Conservation (phyloP, 208 protist genomes). For the Herpetomonas tarakana region DNA sequence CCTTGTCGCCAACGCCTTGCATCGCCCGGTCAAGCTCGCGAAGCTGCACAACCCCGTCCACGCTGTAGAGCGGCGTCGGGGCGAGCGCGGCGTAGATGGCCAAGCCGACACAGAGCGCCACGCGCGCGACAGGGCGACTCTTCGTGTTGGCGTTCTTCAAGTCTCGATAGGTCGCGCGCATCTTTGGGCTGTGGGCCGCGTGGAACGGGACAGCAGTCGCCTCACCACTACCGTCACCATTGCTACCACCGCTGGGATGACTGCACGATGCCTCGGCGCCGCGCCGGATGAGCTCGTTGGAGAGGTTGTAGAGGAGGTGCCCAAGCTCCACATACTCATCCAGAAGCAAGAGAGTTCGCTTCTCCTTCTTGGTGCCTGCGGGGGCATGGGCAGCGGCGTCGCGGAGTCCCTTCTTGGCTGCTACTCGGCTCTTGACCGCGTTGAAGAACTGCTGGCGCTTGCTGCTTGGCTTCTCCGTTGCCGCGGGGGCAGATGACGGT, state of each 20-base stretch:
- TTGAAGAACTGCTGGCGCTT: conserved; percentile 14
- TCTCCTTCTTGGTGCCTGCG: background rate
- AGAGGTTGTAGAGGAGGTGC: background rate
- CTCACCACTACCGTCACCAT: background rate
- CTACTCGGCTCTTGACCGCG: conserved; percentile 12
- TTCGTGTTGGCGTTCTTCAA: background rate
- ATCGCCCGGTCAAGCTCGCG: conserved; percentile 19
- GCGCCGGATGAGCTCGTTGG: background rate
- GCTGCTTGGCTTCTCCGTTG: background rate
- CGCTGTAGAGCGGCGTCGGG: conserved; percentile 18
- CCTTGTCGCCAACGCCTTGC: conserved; percentile 6
- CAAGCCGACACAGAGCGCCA: conserved; percentile 43
- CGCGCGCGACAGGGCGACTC: conserved; percentile 31
- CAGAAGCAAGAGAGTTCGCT: background rate
- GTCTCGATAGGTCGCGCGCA: background rate
- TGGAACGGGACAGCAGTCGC: background rate
- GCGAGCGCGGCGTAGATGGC: conserved; percentile 28
- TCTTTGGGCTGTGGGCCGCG: background rate
- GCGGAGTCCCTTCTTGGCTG: conserved; percentile 1
- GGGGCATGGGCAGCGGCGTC: background rate
- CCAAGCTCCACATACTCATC: background rate
- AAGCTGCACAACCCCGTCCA: conserved; percentile 28
- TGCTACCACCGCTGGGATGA: too few species aligned
- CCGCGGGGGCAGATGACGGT: background rate
- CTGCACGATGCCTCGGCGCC: too few species aligned